A percentile compares a stretch with the other conserved stretches of the same genome.
These are phyloP conservation scores for Petrea volubilis DNA, from an alignment of 257 asterid species.

Conservation along the genomic window DNA sequence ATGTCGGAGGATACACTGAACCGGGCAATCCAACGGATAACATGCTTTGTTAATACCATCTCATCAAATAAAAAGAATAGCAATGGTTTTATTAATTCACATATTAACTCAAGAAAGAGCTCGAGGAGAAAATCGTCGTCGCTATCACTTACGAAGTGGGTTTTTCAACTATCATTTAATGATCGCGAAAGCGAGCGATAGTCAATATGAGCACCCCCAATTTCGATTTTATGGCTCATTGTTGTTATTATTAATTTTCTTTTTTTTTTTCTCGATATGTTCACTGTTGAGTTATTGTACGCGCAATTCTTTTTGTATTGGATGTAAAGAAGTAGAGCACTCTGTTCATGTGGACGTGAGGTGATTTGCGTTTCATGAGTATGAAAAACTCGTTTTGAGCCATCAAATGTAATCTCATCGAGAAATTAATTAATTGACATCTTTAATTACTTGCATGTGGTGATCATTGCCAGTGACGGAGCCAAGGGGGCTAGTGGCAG, in stretches of 20 bases:
- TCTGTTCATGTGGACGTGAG: slow-evolving; percentile 71
- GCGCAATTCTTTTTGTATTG: slow-evolving; percentile 1
- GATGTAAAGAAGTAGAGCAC: slow-evolving; percentile 44
- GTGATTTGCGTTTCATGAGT: slow-evolving; percentile 43
- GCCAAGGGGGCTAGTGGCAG: too few species aligned
- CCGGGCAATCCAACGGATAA: slow-evolving; percentile 58
- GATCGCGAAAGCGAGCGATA: slow-evolving; percentile 67
- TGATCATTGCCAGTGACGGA: too few species aligned
- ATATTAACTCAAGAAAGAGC: slow-evolving; percentile 27
- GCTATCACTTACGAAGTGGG: slow-evolving; percentile 69
- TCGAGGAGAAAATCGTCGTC: slow-evolving; percentile 49
- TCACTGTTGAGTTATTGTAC: slow-evolving; percentile 33
- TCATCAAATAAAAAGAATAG: not conserved
- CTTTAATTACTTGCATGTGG: slow-evolving; percentile 5
- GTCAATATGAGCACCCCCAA: slow-evolving; percentile 14
- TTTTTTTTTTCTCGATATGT: slow-evolving; percentile 34
- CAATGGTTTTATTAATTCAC: not conserved
- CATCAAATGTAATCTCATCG: slow-evolving; percentile 18
- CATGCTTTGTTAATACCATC: slow-evolving; percentile 39
- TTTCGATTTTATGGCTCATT: not conserved
- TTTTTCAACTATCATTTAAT: slow-evolving; percentile 66
- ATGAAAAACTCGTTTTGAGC: slow-evolving; percentile 10
- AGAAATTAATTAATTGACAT: not conserved
- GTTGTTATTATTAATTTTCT: too few species aligned
- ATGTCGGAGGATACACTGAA: slow-evolving; percentile 69